phyloP scores from a whole-genome alignment of 2,329 filamentous ascomycete genomes.

The Pseudocercospora crystallina region DNA sequence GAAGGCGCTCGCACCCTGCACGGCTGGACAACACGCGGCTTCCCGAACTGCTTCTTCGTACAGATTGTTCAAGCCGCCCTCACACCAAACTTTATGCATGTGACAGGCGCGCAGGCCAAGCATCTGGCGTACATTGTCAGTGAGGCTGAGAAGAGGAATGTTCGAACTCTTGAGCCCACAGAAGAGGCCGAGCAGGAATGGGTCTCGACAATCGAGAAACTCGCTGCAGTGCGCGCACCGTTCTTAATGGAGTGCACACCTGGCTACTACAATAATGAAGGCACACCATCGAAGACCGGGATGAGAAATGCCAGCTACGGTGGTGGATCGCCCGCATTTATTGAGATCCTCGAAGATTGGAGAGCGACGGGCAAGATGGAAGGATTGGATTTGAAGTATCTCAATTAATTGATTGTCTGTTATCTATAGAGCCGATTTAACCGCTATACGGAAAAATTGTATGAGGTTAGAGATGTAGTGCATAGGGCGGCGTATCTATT shows the following conservation, averaged over 20 bases:
- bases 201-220: slow-evolving; percentile 42
- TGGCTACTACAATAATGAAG: slow-evolving; percentile 53
- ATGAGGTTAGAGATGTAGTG: too few species aligned
- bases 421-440: background rate
- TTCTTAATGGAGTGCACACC: slow-evolving; percentile 53
- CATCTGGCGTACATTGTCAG: slow-evolving; percentile 50
- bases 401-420: slow-evolving; percentile 2
- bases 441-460: too few species aligned
- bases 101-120: slow-evolving; percentile 38
- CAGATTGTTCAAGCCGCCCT: slow-evolving; percentile 44
- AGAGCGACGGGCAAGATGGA: slow-evolving; percentile 19
- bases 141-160: slow-evolving; percentile 32
- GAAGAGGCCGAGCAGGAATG: slow-evolving; percentile 50
- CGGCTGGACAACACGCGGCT: slow-evolving; percentile 49
- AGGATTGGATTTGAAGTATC: slow-evolving; percentile 21
- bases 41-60: slow-evolving; percentile 57
- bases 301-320: slow-evolving; percentile 21
- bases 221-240: slow-evolving; percentile 41
- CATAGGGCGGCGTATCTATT: too few species aligned
- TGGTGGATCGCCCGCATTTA: slow-evolving; percentile 20
- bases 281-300: slow-evolving; percentile 17
- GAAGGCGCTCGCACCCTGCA: slow-evolving; percentile 53
- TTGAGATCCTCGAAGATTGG: slow-evolving; percentile 25
- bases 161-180: slow-evolving; percentile 45
- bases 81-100: slow-evolving; percentile 41